These are phyloP conservation scores for Tetracladium marchalianum DNA, from an alignment of 495 filamentous ascomycete genomes.

Conservation along the genomic window DNA sequence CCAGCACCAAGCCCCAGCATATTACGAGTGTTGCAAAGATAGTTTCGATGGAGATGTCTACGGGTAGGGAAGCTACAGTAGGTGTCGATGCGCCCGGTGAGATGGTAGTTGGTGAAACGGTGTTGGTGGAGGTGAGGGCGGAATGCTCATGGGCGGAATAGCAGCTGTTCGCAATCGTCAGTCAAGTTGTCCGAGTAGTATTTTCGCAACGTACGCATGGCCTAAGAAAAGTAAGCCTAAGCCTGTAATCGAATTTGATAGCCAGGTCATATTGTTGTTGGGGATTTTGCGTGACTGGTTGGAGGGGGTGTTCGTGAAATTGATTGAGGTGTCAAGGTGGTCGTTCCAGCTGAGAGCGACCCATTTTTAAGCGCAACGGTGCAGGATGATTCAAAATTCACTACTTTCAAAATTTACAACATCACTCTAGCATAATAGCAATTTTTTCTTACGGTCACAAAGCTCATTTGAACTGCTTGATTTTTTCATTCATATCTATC, in stretches of 20 bases:
- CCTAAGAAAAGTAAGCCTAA: slow-evolving; percentile 58
- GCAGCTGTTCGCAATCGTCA: slow-evolving; percentile 38
- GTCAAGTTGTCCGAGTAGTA: not conserved
- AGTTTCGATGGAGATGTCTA: slow-evolving; percentile 73
- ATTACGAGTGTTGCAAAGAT: slow-evolving; percentile 59
- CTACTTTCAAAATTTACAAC: not conserved
- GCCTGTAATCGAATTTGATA: slow-evolving; percentile 52
- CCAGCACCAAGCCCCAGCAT: slow-evolving; percentile 59
- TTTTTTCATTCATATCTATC: slow-evolving; percentile 17
- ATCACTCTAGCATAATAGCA: not conserved
- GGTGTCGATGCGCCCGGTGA: slow-evolving; percentile 23
- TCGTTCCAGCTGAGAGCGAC: not conserved
- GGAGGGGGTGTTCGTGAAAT: not conserved
- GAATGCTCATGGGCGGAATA: slow-evolving; percentile 84
- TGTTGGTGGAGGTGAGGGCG: slow-evolving; percentile 48
- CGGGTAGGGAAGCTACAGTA: slow-evolving; percentile 41
- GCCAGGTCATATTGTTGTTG: slow-evolving; percentile 45
- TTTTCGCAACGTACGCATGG: slow-evolving; percentile 52
- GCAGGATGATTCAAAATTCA: not conserved
- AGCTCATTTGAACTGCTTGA: not conserved
- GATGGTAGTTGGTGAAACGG: slow-evolving; percentile 36
- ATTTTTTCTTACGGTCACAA: not conserved
- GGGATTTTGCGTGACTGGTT: not conserved
- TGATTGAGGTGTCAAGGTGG: not conserved
- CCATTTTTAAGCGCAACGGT: not conserved